Evolutionary conservation across 805 yeast species (phyloP).

Genomic region (Torulaspora delbrueckii): DNA sequence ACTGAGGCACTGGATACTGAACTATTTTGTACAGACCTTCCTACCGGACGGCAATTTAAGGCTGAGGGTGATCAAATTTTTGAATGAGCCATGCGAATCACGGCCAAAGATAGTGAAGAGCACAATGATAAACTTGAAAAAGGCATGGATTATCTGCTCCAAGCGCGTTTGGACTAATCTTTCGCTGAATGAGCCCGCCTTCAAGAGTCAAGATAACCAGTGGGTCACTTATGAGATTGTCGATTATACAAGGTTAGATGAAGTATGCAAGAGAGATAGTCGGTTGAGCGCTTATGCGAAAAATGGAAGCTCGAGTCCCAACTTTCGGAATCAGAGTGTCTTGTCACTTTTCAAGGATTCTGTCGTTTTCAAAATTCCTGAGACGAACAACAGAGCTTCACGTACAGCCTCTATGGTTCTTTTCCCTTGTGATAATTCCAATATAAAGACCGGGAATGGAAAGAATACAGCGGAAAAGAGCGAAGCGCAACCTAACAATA

Average conservation of each 20-base stretch:
- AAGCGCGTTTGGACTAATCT: conserved; percentile 30
- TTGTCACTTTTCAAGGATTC: conserved; percentile 27
- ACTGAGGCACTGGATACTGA: conserved; percentile 82
- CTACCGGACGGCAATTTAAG: conserved; percentile 48
- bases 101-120: conserved; percentile 32
- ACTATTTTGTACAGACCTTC: conserved; percentile 85
- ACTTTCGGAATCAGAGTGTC: conserved; percentile 31
- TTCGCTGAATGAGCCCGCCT: conserved; percentile 17
- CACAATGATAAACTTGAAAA: conserved; percentile 44
- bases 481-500: neutral
- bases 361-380: conserved; percentile 21
- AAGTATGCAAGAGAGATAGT: conserved; percentile 18
- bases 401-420: conserved; percentile 32
- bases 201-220: conserved; percentile 11
- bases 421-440: conserved; percentile 29
- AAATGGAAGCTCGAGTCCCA: conserved; percentile 30
- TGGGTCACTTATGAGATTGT: conserved; percentile 26
- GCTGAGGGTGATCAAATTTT: conserved; percentile 37
- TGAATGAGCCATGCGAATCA: conserved; percentile 35
- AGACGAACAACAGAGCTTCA: conserved; percentile 3
- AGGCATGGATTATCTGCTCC: conserved; percentile 41
- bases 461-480: neutral
- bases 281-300: conserved; percentile 31
- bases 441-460: conserved; percentile 7
- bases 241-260: conserved; percentile 22